Conservation (phyloP, 306 rosid species). For the Glycine latifolia region DNA sequence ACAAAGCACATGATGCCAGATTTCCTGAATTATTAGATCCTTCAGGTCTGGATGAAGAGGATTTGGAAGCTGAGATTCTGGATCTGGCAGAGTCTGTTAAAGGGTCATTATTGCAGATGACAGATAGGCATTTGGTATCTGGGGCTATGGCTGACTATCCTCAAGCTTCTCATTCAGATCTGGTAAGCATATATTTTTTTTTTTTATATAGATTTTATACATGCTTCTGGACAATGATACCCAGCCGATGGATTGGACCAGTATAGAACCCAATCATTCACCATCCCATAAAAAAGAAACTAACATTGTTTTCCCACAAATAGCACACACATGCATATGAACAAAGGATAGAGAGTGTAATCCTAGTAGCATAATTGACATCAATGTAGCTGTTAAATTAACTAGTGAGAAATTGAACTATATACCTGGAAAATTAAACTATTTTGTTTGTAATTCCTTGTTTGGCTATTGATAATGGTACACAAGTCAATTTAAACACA, state of each 20-base stretch:
- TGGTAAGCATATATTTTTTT: constrained; percentile 54
- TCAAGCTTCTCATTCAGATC: constrained; percentile 79
- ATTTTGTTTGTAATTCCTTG: constrained; percentile 16
- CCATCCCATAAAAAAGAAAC: constrained; percentile 5
- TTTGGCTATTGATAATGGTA: constrained; percentile 13
- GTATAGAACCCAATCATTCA: constrained; percentile 1
- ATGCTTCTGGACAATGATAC: constrained; percentile 37
- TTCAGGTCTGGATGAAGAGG: constrained; percentile 50
- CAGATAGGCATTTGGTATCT: constrained; percentile 69
- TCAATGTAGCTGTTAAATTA: constrained; percentile 23
- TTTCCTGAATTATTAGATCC: constrained; percentile 76
- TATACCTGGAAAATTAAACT: constrained; percentile 18
- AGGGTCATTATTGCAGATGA: constrained; percentile 65
- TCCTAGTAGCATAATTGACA: constrained; percentile 13
- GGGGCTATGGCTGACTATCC: constrained; percentile 78
- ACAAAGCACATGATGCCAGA: constrained; percentile 57
- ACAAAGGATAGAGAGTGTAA: background rate
- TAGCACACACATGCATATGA: constrained; percentile 2
- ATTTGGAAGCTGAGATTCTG: constrained; percentile 56
- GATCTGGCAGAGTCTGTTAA: constrained; percentile 68
- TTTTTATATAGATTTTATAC: constrained; percentile 16
- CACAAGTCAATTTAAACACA: background rate
- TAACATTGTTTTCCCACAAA: background rate
- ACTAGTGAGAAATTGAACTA: constrained; percentile 13
- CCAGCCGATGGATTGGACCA: constrained; percentile 12